Evolutionary conservation across 1,139 yeast genomes (phyloP).

Genomic region (Candida neerlandica): DNA sequence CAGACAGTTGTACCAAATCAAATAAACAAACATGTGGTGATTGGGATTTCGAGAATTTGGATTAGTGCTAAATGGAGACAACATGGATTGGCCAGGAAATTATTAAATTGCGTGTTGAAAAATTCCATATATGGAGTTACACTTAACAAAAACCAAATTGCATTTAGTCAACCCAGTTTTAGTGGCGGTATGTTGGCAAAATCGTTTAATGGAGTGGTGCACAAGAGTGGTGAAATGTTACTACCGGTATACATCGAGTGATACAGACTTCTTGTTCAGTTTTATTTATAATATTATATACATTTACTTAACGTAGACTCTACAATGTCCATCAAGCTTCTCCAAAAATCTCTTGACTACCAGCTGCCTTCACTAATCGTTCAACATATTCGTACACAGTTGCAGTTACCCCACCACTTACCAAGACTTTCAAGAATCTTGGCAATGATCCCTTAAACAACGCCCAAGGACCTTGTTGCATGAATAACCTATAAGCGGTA

Average conservation of each 20-base stretch:
- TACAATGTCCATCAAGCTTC: conserved; percentile 1
- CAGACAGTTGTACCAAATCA: conserved; percentile 40
- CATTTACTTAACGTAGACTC: background rate
- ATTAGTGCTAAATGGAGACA: conserved; percentile 59
- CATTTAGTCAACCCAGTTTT: conserved; percentile 74
- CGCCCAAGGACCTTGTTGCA: conserved; percentile 63
- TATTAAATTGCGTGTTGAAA: conserved; percentile 44
- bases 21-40: conserved; percentile 25
- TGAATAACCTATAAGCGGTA: conserved; percentile 71
- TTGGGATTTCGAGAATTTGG: conserved; percentile 71
- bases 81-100: conserved; percentile 45
- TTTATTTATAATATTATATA: background rate
- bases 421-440: conserved; percentile 72
- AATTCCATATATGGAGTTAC: conserved; percentile 55
- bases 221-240: conserved; percentile 50
- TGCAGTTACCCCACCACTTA: conserved; percentile 80
- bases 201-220: conserved; percentile 51
- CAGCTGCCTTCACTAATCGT: conserved; percentile 47
- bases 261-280: background rate
- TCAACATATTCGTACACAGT: conserved; percentile 67
- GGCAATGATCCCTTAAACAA: conserved; percentile 85
- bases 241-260: conserved; percentile 53
- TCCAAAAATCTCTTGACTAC: conserved; percentile 52
- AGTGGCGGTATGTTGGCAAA: conserved; percentile 60
- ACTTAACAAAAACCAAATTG: conserved; percentile 46